These are phyloP conservation scores for Iris pallida DNA, from an alignment of 116 monocot genomes.

Conservation along the genomic window DNA sequence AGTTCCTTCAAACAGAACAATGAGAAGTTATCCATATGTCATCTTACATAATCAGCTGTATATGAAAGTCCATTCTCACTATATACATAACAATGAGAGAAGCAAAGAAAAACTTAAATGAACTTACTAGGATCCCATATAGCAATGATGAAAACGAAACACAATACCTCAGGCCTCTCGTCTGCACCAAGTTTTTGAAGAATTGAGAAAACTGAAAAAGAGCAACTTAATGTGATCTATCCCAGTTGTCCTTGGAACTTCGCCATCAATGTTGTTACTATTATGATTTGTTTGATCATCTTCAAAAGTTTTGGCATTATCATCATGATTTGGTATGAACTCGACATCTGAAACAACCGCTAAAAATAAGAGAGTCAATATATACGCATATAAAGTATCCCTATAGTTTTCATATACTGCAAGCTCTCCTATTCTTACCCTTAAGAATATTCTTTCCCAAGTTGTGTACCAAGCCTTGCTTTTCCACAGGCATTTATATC, in stretches of 20 bases:
- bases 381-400: neutral
- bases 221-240: slow-evolving; percentile 60
- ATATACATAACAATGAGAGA: too few relatives aligned
- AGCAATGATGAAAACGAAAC: neutral
- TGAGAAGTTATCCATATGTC: too few relatives aligned
- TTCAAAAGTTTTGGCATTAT: slow-evolving; percentile 11
- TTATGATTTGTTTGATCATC: slow-evolving; percentile 19
- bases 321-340: slow-evolving; percentile 2
- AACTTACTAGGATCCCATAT: too few relatives aligned
- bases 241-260: slow-evolving; percentile 18
- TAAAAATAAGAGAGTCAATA: slow-evolving; percentile 7
- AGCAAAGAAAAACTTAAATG: too few relatives aligned
- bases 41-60: too few relatives aligned
- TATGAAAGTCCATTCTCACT: too few relatives aligned
- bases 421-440: slow-evolving; percentile 21
- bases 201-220: slow-evolving; percentile 84
- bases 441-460: too few relatives aligned
- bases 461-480: too few relatives aligned
- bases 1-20: too few relatives aligned
- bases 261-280: slow-evolving; percentile 16
- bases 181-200: slow-evolving; percentile 86
- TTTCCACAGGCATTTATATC: too few relatives aligned
- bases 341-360: slow-evolving; percentile 9
- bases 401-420: neutral
- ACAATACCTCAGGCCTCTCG: slow-evolving; percentile 88